Evolutionary conservation across 2,329 filamentous ascomycete species (phyloP).

Genomic region (Diaporthe caulivora): DNA sequence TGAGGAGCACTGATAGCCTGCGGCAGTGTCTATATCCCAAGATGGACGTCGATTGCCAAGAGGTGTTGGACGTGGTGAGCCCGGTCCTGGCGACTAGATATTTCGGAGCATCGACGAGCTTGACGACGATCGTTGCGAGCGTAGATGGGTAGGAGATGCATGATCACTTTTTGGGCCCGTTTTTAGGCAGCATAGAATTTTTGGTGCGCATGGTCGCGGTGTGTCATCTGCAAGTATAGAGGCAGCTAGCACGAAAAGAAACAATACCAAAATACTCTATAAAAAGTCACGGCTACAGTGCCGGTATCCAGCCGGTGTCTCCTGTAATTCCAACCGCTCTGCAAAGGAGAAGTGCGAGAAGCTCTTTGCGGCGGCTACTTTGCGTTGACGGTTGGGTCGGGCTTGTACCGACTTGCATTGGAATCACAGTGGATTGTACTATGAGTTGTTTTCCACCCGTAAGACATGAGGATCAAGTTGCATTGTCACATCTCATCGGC

Average conservation of each 20-base stretch:
- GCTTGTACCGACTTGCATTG: not conserved
- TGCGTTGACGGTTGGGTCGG: not conserved
- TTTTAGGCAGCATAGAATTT: not conserved
- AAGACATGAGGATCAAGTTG: not conserved
- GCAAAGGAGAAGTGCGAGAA: not conserved
- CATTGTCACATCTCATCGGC: not conserved
- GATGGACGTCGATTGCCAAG: conserved; percentile 33
- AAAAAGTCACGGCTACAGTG: no score
- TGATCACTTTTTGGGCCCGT: not conserved
- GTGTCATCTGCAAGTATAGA: not conserved
- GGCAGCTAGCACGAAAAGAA: not conserved
- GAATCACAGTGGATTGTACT: not conserved
- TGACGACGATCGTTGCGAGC: conserved; percentile 34
- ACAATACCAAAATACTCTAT: not conserved
- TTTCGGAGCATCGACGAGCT: conserved; percentile 28
- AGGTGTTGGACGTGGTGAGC: conserved; percentile 28
- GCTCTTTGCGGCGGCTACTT: not conserved
- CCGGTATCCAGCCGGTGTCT: no score
- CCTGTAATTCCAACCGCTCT: not conserved
- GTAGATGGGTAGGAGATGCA: conserved; percentile 12
- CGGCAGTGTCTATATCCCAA: conserved; percentile 31
- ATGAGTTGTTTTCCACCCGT: not conserved
- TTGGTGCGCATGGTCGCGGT: not conserved
- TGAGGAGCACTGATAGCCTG: conserved; percentile 32
- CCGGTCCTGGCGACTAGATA: conserved; percentile 32